These are phyloP conservation scores for Areca catechu DNA, from an alignment of 176 grass and related monocot genomes.

Conservation along the genomic window DNA sequence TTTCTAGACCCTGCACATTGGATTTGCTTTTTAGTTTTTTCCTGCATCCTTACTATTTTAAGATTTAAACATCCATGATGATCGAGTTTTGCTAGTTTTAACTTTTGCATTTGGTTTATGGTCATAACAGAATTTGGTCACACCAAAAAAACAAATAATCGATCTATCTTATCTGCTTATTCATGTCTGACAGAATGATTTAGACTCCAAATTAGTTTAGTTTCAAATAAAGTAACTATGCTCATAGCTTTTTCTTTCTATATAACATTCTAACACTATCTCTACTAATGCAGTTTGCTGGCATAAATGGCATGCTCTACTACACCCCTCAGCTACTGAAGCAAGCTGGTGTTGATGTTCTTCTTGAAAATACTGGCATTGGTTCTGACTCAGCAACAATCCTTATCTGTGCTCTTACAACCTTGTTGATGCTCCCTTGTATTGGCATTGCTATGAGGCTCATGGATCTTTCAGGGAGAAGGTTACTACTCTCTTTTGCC, in stretches of 20 bases:
- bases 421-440: conserved; percentile 85
- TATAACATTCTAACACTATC: neutral
- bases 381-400: conserved; percentile 90
- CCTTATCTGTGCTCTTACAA: conserved; percentile 76
- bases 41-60: no score
- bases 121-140: no score
- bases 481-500: conserved; percentile 20
- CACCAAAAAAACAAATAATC: no score
- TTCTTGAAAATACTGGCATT: conserved; percentile 74
- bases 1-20: no score
- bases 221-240: neutral
- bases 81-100: no score
- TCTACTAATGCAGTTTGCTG: conserved; percentile 51
- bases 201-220: neutral
- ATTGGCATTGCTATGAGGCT: conserved; percentile 90
- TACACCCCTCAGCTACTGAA: conserved; percentile 91
- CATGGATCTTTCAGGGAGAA: conserved; percentile 93
- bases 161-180: no score
- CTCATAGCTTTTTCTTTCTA: neutral
- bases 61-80: no score
- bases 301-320: conserved; percentile 90
- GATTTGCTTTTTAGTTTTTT: no score
- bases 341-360: conserved; percentile 72
- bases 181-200: no score
- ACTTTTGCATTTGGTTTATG: no score